A percentile compares a stretch with the other conserved stretches of the same genome.
Evolutionary conservation across 163 green algal species (phyloP).

Genomic region (Chloromonas sp.): DNA sequence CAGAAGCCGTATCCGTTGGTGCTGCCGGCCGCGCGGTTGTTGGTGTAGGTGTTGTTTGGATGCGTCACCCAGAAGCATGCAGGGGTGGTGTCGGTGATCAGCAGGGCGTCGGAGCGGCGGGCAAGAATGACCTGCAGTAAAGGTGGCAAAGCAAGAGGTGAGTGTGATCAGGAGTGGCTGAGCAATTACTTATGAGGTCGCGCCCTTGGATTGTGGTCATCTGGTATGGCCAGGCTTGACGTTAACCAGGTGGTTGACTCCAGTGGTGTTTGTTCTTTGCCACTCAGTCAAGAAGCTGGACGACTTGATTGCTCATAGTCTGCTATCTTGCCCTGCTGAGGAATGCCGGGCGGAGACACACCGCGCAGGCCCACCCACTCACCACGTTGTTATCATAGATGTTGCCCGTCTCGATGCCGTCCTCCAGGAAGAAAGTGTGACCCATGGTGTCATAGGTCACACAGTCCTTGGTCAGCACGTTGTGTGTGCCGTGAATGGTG

Average conservation of each 20-base stretch:
- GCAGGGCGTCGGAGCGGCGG: constrained; percentile 32
- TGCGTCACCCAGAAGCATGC: constrained; percentile 72
- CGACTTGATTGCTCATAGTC: too few species aligned
- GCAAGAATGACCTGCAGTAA: too few species aligned
- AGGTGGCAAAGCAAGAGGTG: too few species aligned
- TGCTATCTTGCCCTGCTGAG: too few species aligned
- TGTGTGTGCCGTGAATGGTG: constrained; percentile 46
- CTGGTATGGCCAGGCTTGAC: too few species aligned
- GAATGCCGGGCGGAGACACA: neutral
- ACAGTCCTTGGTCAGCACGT: constrained; percentile 28
- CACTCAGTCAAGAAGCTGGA: too few species aligned
- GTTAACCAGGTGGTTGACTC: too few species aligned
- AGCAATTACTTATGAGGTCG: too few species aligned
- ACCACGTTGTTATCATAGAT: constrained; percentile 50
- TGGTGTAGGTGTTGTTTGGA: constrained; percentile 30
- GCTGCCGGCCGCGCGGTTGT: constrained; percentile 1
- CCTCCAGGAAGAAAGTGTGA: constrained; percentile 53
- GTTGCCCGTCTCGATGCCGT: constrained; percentile 62
- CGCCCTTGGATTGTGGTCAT: too few species aligned
- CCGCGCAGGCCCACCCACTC: neutral
- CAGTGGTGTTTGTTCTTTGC: too few species aligned
- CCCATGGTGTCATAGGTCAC: constrained; percentile 50
- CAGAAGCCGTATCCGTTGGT: neutral
- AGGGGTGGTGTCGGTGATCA: constrained; percentile 66
- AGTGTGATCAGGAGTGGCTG: too few species aligned